A percentile compares a stretch with the other conserved stretches of the same genome.
Evolutionary conservation across 768 basidiomycete genomes (phyloP).

Genomic region (Thelephora aurantiotincta): DNA sequence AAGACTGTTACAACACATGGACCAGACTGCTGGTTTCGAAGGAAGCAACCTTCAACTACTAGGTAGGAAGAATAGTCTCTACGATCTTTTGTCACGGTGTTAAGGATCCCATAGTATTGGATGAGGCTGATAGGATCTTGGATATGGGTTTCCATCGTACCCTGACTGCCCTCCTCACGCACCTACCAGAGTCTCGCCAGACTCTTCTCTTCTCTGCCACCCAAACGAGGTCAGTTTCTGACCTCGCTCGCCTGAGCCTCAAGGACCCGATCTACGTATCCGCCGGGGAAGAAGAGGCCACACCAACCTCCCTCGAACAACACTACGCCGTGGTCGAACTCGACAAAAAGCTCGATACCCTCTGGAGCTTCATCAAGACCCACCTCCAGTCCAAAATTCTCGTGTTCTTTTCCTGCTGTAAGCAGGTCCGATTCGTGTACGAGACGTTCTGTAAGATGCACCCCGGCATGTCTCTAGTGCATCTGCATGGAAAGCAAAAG

Average conservation of each 20-base stretch:
- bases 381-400: conserved; percentile 86
- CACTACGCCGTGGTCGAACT: conserved; percentile 76
- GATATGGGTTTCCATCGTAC: conserved; percentile 94
- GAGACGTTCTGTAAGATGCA: conserved; percentile 95
- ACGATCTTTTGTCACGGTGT: background rate
- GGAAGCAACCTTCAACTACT: conserved; percentile 83
- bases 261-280: conserved; percentile 69
- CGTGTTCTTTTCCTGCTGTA: conserved; percentile 89
- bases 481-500: conserved; percentile 94
- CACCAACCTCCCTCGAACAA: conserved; percentile 74
- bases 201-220: conserved; percentile 96
- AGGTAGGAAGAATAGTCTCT: conserved; percentile 31
- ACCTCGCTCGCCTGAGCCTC: conserved; percentile 83
- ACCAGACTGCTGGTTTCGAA: conserved; percentile 93
- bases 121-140: conserved; percentile 92
- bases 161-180: conserved; percentile 78
- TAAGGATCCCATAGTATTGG: conserved; percentile 48
- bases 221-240: conserved; percentile 79
- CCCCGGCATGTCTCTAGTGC: conserved; percentile 84
- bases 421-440: conserved; percentile 94
- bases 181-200: conserved; percentile 85
- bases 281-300: conserved; percentile 33
- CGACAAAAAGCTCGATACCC: conserved; percentile 77
- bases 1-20: conserved; percentile 91
- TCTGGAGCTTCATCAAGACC: conserved; percentile 92